A percentile compares a stretch with the other conserved stretches of the same genome.
phyloP scores from a whole-genome alignment of 1,139 yeast species.

The Suhomyces terraborum region DNA sequence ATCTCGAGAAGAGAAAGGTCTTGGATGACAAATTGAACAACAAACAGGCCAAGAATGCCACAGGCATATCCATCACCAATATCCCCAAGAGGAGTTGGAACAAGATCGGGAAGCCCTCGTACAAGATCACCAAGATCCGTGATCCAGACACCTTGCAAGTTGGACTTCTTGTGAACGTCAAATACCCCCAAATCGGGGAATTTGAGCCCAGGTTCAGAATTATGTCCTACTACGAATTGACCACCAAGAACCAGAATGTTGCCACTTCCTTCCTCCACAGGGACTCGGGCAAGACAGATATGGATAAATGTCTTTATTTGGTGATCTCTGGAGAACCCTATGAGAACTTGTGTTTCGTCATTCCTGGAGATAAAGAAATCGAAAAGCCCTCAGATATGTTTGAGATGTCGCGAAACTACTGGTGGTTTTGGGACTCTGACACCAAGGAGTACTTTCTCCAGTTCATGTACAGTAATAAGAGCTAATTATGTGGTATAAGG shows the following conservation, averaged over 20 bases:
- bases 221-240: conserved; percentile 74
- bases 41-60: conserved; percentile 1
- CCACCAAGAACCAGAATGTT: conserved; percentile 40
- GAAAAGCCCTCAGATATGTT: conserved; percentile 43
- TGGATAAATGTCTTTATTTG: conserved; percentile 56
- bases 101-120: conserved; percentile 74
- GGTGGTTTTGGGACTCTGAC: conserved; percentile 76
- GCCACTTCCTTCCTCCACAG: conserved; percentile 28
- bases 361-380: conserved; percentile 59
- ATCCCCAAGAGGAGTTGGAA: conserved; percentile 49
- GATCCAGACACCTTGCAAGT: conserved; percentile 56
- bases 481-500: too few species aligned
- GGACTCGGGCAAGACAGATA: conserved; percentile 36
- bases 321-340: conserved; percentile 85
- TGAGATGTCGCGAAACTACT: conserved; percentile 46
- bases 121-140: conserved; percentile 64
- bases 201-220: conserved; percentile 74
- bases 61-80: conserved; percentile 20
- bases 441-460: conserved; percentile 70
- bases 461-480: conserved; percentile 48
- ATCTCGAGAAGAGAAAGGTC: conserved; percentile 59
- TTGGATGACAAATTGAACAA: conserved; percentile 38
- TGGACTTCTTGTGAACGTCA: conserved; percentile 64
- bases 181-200: conserved; percentile 53
- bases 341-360: conserved; percentile 69